phyloP scores from a whole-genome alignment of 129 eudicot genomes.

The Heracleum sosnowskyi region DNA sequence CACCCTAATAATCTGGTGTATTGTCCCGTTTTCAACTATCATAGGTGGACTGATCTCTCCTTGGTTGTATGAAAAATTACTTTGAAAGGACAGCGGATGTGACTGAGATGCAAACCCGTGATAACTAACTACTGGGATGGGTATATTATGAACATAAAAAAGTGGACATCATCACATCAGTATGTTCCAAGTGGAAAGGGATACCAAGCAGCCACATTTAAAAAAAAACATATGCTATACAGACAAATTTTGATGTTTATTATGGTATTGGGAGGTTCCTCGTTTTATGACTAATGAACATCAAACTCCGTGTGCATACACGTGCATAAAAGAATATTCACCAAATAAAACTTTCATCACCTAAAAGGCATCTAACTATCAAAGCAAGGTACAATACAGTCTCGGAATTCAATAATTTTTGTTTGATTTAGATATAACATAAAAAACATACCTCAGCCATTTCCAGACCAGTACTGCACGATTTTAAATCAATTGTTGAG shows the following conservation, averaged over 20 bases:
- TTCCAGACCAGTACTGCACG: constrained; percentile 84
- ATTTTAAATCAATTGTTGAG: constrained; percentile 71
- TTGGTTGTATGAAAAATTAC: neutral
- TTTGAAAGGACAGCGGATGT: neutral
- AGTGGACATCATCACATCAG: neutral
- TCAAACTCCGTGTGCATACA: neutral
- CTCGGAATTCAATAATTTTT: neutral
- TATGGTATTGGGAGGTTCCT: neutral
- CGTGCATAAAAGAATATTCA: constrained; percentile 4
- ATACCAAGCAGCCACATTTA: neutral
- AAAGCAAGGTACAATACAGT: neutral
- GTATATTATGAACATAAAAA: neutral
- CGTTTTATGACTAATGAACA: neutral
- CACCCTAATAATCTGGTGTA: neutral
- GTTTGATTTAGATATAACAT: neutral
- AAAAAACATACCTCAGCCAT: constrained; percentile 57
- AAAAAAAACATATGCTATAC: neutral
- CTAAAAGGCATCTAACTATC: neutral
- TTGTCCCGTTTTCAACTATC: neutral
- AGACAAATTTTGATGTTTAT: neutral
- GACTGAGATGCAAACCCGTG: neutral
- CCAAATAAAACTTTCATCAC: constrained; percentile 3
- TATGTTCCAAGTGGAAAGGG: neutral
- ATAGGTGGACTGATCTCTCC: neutral
- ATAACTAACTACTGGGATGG: neutral